Percentiles rank a stretch among this genome's conserved stretches.
Evolutionary conservation across 176 grass and related monocot species (phyloP).

Genomic region (Melocanna baccifera): DNA sequence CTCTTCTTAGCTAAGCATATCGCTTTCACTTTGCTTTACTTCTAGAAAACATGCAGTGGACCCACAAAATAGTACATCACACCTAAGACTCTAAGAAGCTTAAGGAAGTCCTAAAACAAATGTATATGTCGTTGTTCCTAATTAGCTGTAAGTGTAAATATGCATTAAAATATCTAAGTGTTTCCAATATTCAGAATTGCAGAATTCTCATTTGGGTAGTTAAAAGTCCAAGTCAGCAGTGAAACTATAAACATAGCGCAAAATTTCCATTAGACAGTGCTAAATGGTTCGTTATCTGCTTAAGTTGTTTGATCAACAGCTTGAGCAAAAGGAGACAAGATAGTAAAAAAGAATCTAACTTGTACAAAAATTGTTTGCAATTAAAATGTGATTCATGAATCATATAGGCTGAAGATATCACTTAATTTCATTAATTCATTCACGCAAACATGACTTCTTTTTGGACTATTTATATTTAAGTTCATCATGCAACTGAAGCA

Average conservation of each 20-base stretch:
- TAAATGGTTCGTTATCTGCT: neutral
- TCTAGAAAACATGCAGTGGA: slow-evolving; percentile 6
- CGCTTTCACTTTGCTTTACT: slow-evolving; percentile 26
- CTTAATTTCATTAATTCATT: neutral
- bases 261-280: neutral
- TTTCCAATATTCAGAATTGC: neutral
- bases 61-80: neutral
- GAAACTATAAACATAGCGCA: neutral
- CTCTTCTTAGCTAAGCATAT: slow-evolving; percentile 4
- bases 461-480: neutral
- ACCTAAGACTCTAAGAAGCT: neutral
- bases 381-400: slow-evolving; percentile 1
- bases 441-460: neutral
- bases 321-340: neutral
- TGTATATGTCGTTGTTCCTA: neutral
- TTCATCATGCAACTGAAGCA: neutral
- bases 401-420: neutral
- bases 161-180: neutral
- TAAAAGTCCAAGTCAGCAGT: neutral
- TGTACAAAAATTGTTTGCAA: neutral
- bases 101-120: neutral
- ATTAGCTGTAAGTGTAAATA: neutral
- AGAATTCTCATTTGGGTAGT: neutral
- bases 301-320: neutral
- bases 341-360: neutral